Evolutionary conservation across 2,329 filamentous ascomycete genomes (phyloP).

Genomic region (Zymoseptoria brevis): DNA sequence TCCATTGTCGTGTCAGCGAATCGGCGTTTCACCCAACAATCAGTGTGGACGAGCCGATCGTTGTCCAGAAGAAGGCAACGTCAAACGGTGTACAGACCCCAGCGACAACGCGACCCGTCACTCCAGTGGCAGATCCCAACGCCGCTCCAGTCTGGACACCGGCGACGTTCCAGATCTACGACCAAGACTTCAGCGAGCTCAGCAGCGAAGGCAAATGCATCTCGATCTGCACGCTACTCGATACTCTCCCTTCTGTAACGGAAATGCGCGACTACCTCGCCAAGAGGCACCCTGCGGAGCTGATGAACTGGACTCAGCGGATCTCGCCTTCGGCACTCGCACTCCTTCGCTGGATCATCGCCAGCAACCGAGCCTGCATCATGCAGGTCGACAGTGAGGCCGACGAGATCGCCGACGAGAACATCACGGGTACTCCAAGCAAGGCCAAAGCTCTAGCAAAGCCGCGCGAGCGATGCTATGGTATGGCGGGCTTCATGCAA

Average conservation of each 20-base stretch:
- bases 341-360: slow-evolving; percentile 77
- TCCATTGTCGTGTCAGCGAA: slow-evolving; percentile 47
- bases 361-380: slow-evolving; percentile 82
- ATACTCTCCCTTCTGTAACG: slow-evolving; percentile 53
- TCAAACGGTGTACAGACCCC: slow-evolving; percentile 4
- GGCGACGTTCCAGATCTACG: slow-evolving; percentile 40
- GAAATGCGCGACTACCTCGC: slow-evolving; percentile 48
- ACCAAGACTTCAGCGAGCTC: slow-evolving; percentile 52
- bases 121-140: slow-evolving; percentile 6
- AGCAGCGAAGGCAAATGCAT: slow-evolving; percentile 38
- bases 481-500: slow-evolving; percentile 63
- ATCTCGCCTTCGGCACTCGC: slow-evolving; percentile 60
- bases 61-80: slow-evolving; percentile 1
- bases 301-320: slow-evolving; percentile 48
- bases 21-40: slow-evolving; percentile 39
- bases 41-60: slow-evolving; percentile 21
- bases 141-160: slow-evolving; percentile 23
- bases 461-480: slow-evolving; percentile 44
- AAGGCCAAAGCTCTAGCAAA: slow-evolving; percentile 1
- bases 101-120: slow-evolving; percentile 5
- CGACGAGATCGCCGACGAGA: background rate
- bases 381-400: slow-evolving; percentile 55
- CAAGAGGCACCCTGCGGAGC: slow-evolving; percentile 31
- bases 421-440: background rate
- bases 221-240: slow-evolving; percentile 46